Base-by-base conservation (phyloP, 2,329 filamentous ascomycete genomes). In the Alternaria rosae region DNA sequence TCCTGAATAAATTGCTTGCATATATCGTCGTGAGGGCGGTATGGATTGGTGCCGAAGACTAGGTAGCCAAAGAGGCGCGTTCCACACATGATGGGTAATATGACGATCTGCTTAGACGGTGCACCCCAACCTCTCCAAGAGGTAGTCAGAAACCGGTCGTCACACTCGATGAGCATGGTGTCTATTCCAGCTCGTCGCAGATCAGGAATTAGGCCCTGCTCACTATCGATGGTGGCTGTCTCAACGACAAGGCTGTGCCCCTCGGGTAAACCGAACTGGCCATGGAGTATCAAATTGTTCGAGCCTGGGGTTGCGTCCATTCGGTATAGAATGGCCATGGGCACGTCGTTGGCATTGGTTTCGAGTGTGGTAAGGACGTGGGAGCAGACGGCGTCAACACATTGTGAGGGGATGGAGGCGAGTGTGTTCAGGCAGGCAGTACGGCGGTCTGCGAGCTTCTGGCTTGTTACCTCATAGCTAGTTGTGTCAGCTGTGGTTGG, bases 1-100 rank as follows among this genome's bases (percentile, higher is more conserved):
- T 79, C 73, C 20, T 67, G 68, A 17, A 77, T 48, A 35, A 79
- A 79, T 23, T 77, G 76, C 50, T 74, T 55, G 42, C 75, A 77
- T 8, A 65, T 61, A 2, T 65, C 60, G 44, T 80, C 78, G 47
- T 74, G 73, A 1, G 71, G 71, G 15, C 78, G 71, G 26, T 69
- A 76, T 1, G 77, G 78, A 48, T 80, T 80, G 1, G 77, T 74
- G 0, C 78, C 79, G 5, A 77, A 61, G 15, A 81, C 47, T 3
- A 78, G 63, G 54, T 74, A 77, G 41, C 74, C 74, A 44, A 72
- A 72, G 4, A 74, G 53, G 21, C 63, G 69, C 5, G 61, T 48
- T 5, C 65, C 71, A 23, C 61, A 71, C 32, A 64, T 65, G 44
- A 77, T 67, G 38, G 76, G 74, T 15, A 74, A 15, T 8, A 78